Conservation (phyloP, 129 eudicot genomes). For the Escallonia rubra region DNA sequence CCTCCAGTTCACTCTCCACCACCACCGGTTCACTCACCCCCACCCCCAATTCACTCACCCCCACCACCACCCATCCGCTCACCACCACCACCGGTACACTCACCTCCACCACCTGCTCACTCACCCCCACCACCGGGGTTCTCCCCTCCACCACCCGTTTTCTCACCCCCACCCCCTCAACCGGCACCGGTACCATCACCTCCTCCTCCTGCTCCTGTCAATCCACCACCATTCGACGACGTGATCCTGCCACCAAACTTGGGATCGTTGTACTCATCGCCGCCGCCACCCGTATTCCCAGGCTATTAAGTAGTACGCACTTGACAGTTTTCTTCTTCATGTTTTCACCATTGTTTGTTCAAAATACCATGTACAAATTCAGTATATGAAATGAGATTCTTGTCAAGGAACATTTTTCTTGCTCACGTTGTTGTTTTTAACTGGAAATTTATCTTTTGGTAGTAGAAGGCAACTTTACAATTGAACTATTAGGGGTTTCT, state of each 20-base stretch:
- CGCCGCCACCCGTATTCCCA: slow-evolving; percentile 52
- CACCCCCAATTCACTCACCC: slow-evolving; percentile 16
- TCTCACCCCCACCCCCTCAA: slow-evolving; percentile 9
- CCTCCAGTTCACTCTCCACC: slow-evolving; percentile 31
- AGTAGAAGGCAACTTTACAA: no score
- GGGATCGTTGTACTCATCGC: slow-evolving; percentile 45
- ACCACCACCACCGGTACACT: slow-evolving; percentile 21
- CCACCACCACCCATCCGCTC: slow-evolving; percentile 14
- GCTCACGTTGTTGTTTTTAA: not conserved
- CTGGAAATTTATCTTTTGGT: not conserved
- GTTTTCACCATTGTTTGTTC: slow-evolving; percentile 17
- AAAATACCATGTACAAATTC: not conserved
- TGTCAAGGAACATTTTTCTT: not conserved
- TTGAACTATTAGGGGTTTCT: not conserved
- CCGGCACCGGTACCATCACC: slow-evolving; percentile 17
- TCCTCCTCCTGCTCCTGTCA: slow-evolving; percentile 24
- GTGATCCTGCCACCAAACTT: slow-evolving; percentile 39
- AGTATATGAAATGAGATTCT: not conserved
- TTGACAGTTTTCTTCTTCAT: slow-evolving; percentile 4
- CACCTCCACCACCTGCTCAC: slow-evolving; percentile 26
- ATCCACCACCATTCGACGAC: slow-evolving; percentile 23
- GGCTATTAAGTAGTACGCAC: slow-evolving; percentile 36
- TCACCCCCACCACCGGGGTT: slow-evolving; percentile 15
- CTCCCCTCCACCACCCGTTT: slow-evolving; percentile 29
- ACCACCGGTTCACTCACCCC: slow-evolving; percentile 24